These are phyloP conservation scores for Suhomyces faveliae DNA, from an alignment of 805 yeast genomes.

Conservation along the genomic window DNA sequence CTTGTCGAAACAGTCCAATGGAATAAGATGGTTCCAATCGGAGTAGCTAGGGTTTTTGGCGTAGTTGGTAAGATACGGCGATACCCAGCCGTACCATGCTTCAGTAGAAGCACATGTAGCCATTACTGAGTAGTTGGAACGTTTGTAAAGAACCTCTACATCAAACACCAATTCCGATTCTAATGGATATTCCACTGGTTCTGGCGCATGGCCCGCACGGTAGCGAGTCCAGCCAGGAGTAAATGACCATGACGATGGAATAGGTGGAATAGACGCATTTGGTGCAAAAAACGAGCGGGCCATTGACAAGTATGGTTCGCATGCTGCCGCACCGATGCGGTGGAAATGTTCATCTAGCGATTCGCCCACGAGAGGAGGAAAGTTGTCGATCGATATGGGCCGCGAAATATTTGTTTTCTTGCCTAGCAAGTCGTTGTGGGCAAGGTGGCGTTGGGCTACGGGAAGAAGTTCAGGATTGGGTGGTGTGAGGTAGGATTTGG, in stretches of 20 bases:
- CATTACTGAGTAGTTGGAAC: conserved; percentile 70
- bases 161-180: conserved; percentile 82
- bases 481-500: conserved; percentile 26
- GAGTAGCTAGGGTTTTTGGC: conserved; percentile 29
- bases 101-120: conserved; percentile 74
- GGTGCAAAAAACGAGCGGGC: conserved; percentile 43
- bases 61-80: conserved; percentile 71
- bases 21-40: conserved; percentile 66
- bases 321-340: conserved; percentile 56
- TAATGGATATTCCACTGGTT: conserved; percentile 60
- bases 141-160: conserved; percentile 80
- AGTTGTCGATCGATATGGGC: conserved; percentile 54
- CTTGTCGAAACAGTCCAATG: conserved; percentile 52
- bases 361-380: conserved; percentile 78
- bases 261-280: conserved; percentile 27
- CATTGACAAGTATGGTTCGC: conserved; percentile 58
- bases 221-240: conserved; percentile 84
- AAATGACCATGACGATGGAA: conserved; percentile 56
- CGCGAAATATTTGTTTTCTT: conserved; percentile 62
- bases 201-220: conserved; percentile 51
- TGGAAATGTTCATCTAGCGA: conserved; percentile 83
- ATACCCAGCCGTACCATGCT: conserved; percentile 95
- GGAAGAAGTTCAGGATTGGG: conserved; percentile 33
- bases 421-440: conserved; percentile 66
- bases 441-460: conserved; percentile 60